Percentiles rank a stretch among this genome's conserved stretches.
Conservation (phyloP, 805 yeast genomes). For the Kregervanrija pseudodelftensis region DNA sequence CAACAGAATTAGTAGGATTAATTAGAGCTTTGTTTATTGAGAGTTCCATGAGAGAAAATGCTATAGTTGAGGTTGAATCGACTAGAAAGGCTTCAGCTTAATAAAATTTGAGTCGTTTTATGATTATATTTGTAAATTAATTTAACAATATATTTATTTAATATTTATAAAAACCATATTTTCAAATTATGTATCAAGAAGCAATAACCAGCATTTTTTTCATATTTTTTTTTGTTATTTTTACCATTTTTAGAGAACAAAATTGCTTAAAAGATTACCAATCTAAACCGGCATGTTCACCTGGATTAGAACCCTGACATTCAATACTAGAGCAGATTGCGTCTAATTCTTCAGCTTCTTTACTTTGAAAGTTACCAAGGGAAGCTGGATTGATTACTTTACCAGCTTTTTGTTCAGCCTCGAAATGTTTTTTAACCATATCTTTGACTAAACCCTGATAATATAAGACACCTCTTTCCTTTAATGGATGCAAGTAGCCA, state of each 20-base stretch:
- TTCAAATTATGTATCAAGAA: background rate
- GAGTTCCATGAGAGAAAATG: constrained; percentile 37
- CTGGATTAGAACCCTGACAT: constrained; percentile 39
- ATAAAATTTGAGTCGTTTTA: background rate
- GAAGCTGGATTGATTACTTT: constrained; percentile 45
- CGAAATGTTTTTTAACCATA: constrained; percentile 50
- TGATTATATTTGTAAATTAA: background rate
- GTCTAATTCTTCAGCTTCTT: constrained; percentile 43
- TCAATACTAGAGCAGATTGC: constrained; percentile 43
- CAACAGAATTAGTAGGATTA: constrained; percentile 37
- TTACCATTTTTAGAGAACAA: too few relatives aligned
- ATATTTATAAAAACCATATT: background rate
- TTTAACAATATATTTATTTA: background rate
- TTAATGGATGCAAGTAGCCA: constrained; percentile 52
- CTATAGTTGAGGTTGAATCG: constrained; percentile 39
- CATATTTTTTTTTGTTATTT: background rate
- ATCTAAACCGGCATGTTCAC: constrained; percentile 20
- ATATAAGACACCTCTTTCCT: constrained; percentile 52
- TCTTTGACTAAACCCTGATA: constrained; percentile 50
- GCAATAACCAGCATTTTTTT: background rate
- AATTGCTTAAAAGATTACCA: constrained; percentile 14
- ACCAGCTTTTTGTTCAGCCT: constrained; percentile 38
- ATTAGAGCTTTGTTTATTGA: constrained; percentile 38
- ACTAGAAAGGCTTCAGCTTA: constrained; percentile 26
- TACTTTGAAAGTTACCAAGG: constrained; percentile 33